Conservation (phyloP, 1,284 basidiomycete genomes). For the Naganishia liquefaciens region DNA sequence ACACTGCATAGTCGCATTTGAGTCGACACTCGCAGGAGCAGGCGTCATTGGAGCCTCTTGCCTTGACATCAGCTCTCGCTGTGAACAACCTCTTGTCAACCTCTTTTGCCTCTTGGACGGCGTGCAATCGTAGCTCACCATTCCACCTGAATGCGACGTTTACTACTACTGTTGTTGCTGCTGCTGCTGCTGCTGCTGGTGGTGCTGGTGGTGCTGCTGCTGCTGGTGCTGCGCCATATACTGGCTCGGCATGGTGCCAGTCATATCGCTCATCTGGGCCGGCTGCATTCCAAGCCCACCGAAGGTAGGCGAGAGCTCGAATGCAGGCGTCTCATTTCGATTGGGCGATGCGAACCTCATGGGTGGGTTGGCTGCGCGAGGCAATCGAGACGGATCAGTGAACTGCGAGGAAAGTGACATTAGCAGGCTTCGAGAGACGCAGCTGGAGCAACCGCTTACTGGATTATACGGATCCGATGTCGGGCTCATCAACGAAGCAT, state of each 20-base stretch:
- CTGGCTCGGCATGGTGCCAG: slow-evolving; percentile 5
- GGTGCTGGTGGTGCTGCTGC: slow-evolving; percentile 6
- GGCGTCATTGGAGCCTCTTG: neutral
- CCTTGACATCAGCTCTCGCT: neutral
- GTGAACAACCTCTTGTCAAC: neutral
- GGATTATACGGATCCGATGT: slow-evolving; percentile 55
- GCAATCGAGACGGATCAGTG: slow-evolving; percentile 44
- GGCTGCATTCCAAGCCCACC: slow-evolving; percentile 50
- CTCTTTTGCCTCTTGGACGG: too few relatives aligned
- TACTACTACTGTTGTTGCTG: too few relatives aligned
- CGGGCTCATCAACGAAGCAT: slow-evolving; percentile 50
- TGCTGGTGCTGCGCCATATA: slow-evolving; percentile 5
- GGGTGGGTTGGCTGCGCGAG: slow-evolving; percentile 30
- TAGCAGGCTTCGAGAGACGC: neutral
- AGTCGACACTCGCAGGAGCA: neutral
- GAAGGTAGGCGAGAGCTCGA: slow-evolving; percentile 48
- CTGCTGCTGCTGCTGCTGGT: slow-evolving; percentile 3
- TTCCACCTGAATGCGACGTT: slow-evolving; percentile 21
- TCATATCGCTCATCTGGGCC: slow-evolving; percentile 31
- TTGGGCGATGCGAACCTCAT: slow-evolving; percentile 41
- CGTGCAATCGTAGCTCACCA: too few relatives aligned
- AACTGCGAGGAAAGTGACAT: slow-evolving; percentile 42
- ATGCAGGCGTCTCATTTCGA: slow-evolving; percentile 41
- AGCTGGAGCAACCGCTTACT: slow-evolving; percentile 36
- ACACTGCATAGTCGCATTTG: neutral